Evolutionary conservation across 1,284 basidiomycete species (phyloP), one percentile per base, ranked within the genome.

Genomic region (Ceratobasidium sp.): DNA sequence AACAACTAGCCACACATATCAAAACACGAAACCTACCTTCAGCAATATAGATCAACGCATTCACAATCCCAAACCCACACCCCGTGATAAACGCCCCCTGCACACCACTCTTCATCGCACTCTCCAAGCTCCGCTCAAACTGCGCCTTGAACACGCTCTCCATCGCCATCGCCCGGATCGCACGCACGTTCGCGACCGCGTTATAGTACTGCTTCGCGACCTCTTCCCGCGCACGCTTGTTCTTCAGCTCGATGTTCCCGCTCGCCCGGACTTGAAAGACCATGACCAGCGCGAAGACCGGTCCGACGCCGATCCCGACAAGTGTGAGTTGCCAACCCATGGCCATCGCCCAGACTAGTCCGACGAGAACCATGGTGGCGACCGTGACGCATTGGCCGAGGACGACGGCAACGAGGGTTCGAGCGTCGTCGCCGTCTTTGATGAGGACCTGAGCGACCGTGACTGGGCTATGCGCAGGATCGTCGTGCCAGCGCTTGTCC

Each of bases 321-420:
- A 99, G 89, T 0, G 97, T 98, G 78, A 99, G 87, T 85, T 98
- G 92, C 97, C 97, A 99, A 0, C 96, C 96, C 40, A 90, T 86
- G 0, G 90, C 90, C 83, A 98, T 87, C 0, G 97, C 95, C 97
- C 97, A 99, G 12, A 94, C 84, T 20, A 98, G 85, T 2, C 95
- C 96, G 13, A 97, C 87, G 0, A 87, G 83, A 65, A 98, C 88
- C 96, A 99, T 98, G 6, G 93, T 87, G 1, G 86, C 77, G 13
- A 97, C 93, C 9, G 96, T 93, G 42, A 92, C 82, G 12, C 87
- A 86, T 83, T 97, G 94, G 0, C 91, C 90, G 67, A 95, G 84
- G 52, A 97, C 91, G 5, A 92, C 89, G 1, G 93, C 89, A 78
- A 99, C 88, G 50, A 99, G 87, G 38, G 90, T 88, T 44, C 94